Conservation (phyloP, 2,329 filamentous ascomycete genomes). For the Penicillium sclerotiorum region DNA sequence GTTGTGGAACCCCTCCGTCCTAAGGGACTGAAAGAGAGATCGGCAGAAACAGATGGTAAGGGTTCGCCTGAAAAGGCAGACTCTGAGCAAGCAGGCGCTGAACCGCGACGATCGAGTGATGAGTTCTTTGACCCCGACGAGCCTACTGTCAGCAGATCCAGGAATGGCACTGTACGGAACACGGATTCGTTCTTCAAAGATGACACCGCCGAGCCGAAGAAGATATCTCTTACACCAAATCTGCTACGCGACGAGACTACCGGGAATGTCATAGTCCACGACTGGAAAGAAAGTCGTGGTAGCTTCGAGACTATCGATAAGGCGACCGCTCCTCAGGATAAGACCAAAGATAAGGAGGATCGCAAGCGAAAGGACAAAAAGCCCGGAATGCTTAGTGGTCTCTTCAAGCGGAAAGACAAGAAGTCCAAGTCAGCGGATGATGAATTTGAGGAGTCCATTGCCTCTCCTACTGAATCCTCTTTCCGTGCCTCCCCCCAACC, state of each 20-base stretch:
- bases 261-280: conserved; percentile 24
- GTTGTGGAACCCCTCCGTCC: conserved; percentile 49
- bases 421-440: conserved; percentile 54
- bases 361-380: conserved; percentile 76
- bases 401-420: conserved; percentile 69
- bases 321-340: conserved; percentile 63
- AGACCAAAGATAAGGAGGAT: conserved; percentile 73
- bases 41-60: conserved; percentile 24
- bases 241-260: conserved; percentile 77
- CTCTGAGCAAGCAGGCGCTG: conserved; percentile 34
- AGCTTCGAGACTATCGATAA: conserved; percentile 80
- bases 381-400: conserved; percentile 69
- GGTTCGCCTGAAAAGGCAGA: conserved; percentile 26
- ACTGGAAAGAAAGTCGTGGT: conserved; percentile 55
- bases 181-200: conserved; percentile 98
- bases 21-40: conserved; percentile 43
- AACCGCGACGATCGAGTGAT: conserved; percentile 60
- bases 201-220: conserved; percentile 91
- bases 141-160: conserved; percentile 57
- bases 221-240: conserved; percentile 94
- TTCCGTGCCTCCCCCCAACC: conserved; percentile 46
- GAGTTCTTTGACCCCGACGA: conserved; percentile 61
- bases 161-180: conserved; percentile 84
- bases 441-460: conserved; percentile 55
- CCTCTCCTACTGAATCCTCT: conserved; percentile 62